Evolutionary conservation across 495 filamentous ascomycete species (phyloP).

Genomic region (Penicillium fimorum): DNA sequence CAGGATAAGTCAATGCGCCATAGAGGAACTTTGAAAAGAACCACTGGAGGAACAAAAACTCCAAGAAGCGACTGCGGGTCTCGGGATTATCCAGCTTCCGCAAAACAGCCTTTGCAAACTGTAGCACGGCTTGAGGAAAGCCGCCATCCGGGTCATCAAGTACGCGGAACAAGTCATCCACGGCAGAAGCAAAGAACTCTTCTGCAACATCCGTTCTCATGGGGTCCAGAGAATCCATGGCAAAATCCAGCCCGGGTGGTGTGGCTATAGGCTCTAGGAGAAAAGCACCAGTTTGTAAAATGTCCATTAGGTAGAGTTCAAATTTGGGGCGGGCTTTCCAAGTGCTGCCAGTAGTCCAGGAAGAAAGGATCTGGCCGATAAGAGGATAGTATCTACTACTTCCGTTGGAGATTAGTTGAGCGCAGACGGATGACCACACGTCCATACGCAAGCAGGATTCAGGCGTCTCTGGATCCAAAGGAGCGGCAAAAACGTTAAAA

Average conservation of each 20-base stretch:
- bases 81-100: slow-evolving; percentile 69
- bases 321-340: slow-evolving; percentile 88
- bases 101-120: slow-evolving; percentile 78
- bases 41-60: slow-evolving; percentile 85
- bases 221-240: slow-evolving; percentile 57
- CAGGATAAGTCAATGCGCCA: slow-evolving; percentile 82
- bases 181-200: slow-evolving; percentile 83
- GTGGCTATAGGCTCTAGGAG: slow-evolving; percentile 76
- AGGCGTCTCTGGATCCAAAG: slow-evolving; percentile 67
- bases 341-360: slow-evolving; percentile 80
- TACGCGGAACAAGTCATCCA: slow-evolving; percentile 79
- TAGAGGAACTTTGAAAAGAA: slow-evolving; percentile 85
- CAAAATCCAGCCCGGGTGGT: slow-evolving; percentile 39
- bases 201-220: slow-evolving; percentile 75
- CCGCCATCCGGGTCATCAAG: slow-evolving; percentile 75
- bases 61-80: slow-evolving; percentile 65
- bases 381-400: slow-evolving; percentile 44
- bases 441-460: slow-evolving; percentile 79
- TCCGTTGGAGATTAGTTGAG: slow-evolving; percentile 58
- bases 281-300: slow-evolving; percentile 88
- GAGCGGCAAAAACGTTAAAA: slow-evolving; percentile 76
- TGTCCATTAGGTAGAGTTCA: slow-evolving; percentile 90
- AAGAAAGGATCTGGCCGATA: slow-evolving; percentile 60
- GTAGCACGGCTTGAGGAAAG: slow-evolving; percentile 79
- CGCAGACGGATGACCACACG: slow-evolving; percentile 84